These are phyloP conservation scores for Chionographis japonica DNA, from an alignment of 106 monocot species.

Conservation along the genomic window DNA sequence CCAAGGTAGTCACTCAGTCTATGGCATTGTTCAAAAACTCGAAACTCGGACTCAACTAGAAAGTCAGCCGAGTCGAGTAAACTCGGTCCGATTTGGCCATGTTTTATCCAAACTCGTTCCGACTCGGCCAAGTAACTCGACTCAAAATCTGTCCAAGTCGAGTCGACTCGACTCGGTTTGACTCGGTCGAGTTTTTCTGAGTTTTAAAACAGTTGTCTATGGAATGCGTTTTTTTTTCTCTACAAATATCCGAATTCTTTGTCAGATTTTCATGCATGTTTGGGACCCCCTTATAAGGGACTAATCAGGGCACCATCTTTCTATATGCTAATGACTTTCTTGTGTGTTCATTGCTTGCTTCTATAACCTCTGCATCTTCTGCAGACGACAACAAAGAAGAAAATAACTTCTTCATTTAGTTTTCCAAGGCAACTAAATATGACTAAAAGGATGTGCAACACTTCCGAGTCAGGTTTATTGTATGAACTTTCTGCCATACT, in stretches of 20 bases:
- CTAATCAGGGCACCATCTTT: background rate
- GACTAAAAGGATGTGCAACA: conserved; percentile 37
- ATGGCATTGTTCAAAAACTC: no score
- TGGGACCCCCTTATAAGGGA: background rate
- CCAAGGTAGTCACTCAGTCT: conserved; percentile 47
- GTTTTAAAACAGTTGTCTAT: background rate
- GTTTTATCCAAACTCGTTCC: no score
- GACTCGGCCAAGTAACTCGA: no score
- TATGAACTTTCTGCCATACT: conserved; percentile 92
- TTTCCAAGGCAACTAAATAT: conserved; percentile 74
- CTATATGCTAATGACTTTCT: background rate
- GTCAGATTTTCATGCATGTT: background rate
- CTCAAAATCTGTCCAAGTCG: background rate
- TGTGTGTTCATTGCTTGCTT: background rate
- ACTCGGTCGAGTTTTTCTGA: no score
- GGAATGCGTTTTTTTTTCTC: background rate
- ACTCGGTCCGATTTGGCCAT: no score
- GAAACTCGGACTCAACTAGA: no score
- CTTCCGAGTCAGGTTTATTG: conserved; percentile 26
- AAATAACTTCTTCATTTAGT: conserved; percentile 83
- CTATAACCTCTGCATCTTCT: conserved; percentile 18
- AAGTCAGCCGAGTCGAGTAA: no score
- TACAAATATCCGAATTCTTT: background rate
- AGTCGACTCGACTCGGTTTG: no score
- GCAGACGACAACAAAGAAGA: conserved; percentile 96